phyloP scores from a whole-genome alignment of 352 stramenopile species.

The Elongisporangium undulatum region DNA sequence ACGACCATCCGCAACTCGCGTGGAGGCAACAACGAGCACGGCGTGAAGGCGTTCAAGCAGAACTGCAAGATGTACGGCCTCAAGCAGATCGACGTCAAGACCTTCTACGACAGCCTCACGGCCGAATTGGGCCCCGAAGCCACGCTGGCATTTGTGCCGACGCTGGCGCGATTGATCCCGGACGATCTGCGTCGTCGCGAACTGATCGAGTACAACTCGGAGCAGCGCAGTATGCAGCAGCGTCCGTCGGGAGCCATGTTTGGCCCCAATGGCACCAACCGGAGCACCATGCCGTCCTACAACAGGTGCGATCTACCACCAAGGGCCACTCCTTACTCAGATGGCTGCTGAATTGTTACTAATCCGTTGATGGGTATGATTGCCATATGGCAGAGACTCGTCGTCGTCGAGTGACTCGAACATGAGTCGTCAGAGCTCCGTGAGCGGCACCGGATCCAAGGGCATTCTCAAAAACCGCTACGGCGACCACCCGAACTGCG shows the following conservation, averaged over 20 bases:
- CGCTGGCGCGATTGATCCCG: conserved; percentile 43
- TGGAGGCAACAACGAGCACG: conserved; percentile 47
- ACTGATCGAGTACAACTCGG: conserved; percentile 47
- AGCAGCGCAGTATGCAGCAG: conserved; percentile 12
- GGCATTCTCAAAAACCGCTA: conserved; percentile 67
- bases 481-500: conserved; percentile 50
- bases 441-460: conserved; percentile 16
- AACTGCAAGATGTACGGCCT: conserved; percentile 56
- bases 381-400: conserved; percentile 16
- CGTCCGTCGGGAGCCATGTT: neutral
- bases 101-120: conserved; percentile 52
- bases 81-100: conserved; percentile 45
- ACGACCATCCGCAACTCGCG: conserved; percentile 42
- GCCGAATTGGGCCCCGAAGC: conserved; percentile 34
- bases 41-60: conserved; percentile 58
- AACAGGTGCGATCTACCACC: neutral
- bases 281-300: neutral
- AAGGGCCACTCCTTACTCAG: neutral
- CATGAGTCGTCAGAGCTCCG: conserved; percentile 6
- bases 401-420: conserved; percentile 35
- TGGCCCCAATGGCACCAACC: neutral
- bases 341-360: too few relatives aligned
- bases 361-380: neutral
- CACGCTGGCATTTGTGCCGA: conserved; percentile 38
- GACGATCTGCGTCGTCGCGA: conserved; percentile 44